A percentile compares a stretch with the other conserved stretches of the same genome.
phyloP scores from a whole-genome alignment of 2,329 filamentous ascomycete species.

The Cercospora nicotianae region DNA sequence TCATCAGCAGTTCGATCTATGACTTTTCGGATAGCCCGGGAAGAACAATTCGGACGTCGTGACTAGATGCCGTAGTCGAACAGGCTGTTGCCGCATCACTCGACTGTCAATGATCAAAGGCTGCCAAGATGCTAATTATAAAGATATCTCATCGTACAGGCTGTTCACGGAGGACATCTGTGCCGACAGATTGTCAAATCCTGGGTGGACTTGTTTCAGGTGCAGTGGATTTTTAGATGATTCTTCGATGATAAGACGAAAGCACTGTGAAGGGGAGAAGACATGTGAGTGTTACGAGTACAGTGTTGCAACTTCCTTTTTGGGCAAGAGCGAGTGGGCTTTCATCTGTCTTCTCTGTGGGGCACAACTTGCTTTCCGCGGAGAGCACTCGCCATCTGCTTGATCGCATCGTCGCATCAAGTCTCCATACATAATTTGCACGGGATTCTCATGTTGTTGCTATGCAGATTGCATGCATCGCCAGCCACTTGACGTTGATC shows the following conservation, averaged over 20 bases:
- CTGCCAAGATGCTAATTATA: not conserved
- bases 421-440: not conserved
- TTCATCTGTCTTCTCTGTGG: not conserved
- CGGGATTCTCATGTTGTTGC: not conserved
- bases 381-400: not conserved
- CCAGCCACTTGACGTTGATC: not conserved
- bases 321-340: not conserved
- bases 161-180: no score
- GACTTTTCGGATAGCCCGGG: not conserved
- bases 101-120: not conserved
- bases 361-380: not conserved
- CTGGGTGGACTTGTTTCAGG: not conserved
- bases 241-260: not conserved
- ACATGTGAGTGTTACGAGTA: not conserved
- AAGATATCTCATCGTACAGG: not conserved
- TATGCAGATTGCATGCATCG: not conserved
- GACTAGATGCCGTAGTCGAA: not conserved
- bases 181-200: not conserved
- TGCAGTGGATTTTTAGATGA: not conserved
- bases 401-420: not conserved
- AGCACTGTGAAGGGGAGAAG: not conserved
- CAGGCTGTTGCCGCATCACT: not conserved
- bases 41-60: not conserved
- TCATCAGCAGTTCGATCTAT: not conserved
- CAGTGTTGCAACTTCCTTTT: not conserved